phyloP scores from a whole-genome alignment of 495 filamentous ascomycete genomes.

The Lophiotrema nucula region DNA sequence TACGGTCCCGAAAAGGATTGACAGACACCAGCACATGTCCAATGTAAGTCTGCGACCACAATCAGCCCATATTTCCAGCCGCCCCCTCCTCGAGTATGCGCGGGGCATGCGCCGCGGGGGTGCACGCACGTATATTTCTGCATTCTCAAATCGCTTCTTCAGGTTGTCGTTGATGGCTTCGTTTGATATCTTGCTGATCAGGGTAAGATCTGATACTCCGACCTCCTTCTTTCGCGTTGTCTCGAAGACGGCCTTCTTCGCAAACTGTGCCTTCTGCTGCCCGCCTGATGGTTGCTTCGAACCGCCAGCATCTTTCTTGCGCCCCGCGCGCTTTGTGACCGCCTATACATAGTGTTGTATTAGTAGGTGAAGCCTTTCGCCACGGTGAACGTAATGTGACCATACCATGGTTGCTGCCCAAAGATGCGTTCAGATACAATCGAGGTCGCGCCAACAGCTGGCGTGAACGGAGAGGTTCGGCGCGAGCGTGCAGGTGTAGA shows the following conservation, averaged over 20 bases:
- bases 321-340: conserved; percentile 54
- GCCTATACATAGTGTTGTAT: conserved; percentile 34
- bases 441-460: background rate
- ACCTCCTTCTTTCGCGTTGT: conserved; percentile 98
- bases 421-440: conserved; percentile 15
- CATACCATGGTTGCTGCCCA: conserved; percentile 33
- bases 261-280: conserved; percentile 60
- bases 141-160: conserved; percentile 93
- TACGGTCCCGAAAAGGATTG: conserved; percentile 94
- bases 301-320: conserved; percentile 63
- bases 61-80: background rate
- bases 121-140: conserved; percentile 86
- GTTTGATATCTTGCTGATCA: conserved; percentile 97
- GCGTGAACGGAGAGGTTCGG: too few relatives aligned
- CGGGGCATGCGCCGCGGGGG: conserved; percentile 19
- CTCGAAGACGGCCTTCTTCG: conserved; percentile 95
- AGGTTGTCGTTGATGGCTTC: conserved; percentile 99
- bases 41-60: conserved; percentile 80
- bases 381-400: background rate
- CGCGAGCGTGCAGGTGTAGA: too few relatives aligned
- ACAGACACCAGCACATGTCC: conserved; percentile 99
- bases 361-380: conserved; percentile 1
- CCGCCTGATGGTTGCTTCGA: conserved; percentile 48
- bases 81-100: background rate
- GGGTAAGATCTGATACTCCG: conserved; percentile 93